Evolutionary conservation across 768 basidiomycete species (phyloP).

Genomic region (Hysterangium stoloniferum): DNA sequence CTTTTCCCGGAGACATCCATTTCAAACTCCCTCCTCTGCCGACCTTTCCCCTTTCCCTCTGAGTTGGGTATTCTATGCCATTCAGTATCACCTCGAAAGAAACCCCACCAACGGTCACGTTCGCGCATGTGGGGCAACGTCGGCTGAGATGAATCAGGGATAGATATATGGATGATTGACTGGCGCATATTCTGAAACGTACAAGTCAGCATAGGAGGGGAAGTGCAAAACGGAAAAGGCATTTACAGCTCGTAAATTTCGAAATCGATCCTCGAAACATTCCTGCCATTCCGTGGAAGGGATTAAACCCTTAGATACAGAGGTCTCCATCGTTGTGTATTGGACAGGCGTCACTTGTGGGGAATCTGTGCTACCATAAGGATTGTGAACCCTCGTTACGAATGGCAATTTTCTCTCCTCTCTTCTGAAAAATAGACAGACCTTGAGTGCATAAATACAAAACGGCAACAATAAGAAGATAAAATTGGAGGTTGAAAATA

Average conservation of each 20-base stretch:
- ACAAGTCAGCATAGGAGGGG: constrained; percentile 12
- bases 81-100: constrained; percentile 60
- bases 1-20: not conserved
- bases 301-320: constrained; percentile 27
- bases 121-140: constrained; percentile 63
- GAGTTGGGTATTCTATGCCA: constrained; percentile 25
- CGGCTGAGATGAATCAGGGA: constrained; percentile 17
- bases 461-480: not conserved
- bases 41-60: not conserved
- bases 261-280: constrained; percentile 49
- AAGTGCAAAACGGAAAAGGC: no score
- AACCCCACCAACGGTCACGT: constrained; percentile 76
- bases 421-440: constrained; percentile 37
- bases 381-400: constrained; percentile 58
- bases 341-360: no score
- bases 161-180: constrained; percentile 16
- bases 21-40: constrained; percentile 5
- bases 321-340: constrained; percentile 13
- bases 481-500: not conserved
- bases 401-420: constrained; percentile 61
- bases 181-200: constrained; percentile 59
- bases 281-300: constrained; percentile 65
- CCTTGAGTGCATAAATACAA: constrained; percentile 10
- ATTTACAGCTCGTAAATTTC: constrained; percentile 57
- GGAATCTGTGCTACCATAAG: no score